Conservation (phyloP, 2,329 filamentous ascomycete species). For the Xylaria arbuscula region DNA sequence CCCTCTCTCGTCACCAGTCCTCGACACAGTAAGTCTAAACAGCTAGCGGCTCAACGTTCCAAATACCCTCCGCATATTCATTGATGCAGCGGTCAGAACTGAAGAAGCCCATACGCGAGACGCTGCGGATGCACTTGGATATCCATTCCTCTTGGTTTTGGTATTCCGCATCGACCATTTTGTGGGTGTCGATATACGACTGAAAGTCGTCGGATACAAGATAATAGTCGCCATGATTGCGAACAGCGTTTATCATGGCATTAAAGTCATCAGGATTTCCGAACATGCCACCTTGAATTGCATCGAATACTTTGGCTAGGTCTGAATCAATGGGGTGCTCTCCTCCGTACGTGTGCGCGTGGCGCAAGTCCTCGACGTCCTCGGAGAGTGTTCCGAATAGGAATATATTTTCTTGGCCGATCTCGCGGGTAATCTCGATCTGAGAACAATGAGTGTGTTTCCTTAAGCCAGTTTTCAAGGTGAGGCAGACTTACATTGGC, state of each 20-base stretch:
- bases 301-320: constrained; percentile 83
- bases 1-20: not conserved
- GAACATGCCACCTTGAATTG: constrained; percentile 83
- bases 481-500: constrained; percentile 78
- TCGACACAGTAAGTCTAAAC: constrained; percentile 48
- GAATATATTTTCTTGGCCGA: constrained; percentile 98
- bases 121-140: constrained; percentile 87
- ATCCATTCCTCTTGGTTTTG: constrained; percentile 93
- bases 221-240: constrained; percentile 96
- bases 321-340: constrained; percentile 80
- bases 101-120: constrained; percentile 97
- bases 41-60: constrained; percentile 89
- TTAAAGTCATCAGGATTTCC: constrained; percentile 82
- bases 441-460: constrained; percentile 38
- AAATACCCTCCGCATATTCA: constrained; percentile 96
- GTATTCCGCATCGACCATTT: constrained; percentile 91
- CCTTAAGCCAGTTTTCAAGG: constrained; percentile 55
- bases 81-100: constrained; percentile 94
- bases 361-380: constrained; percentile 95
- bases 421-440: constrained; percentile 98
- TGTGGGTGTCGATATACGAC: constrained; percentile 91
- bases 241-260: constrained; percentile 85
- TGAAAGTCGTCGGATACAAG: constrained; percentile 97
- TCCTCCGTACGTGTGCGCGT: constrained; percentile 85
- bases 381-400: constrained; percentile 96